A percentile compares a stretch with the other conserved stretches of the same genome.
Evolutionary conservation across 169 alveolate genomes (phyloP).

Genomic region (Plasmodium fragile): DNA sequence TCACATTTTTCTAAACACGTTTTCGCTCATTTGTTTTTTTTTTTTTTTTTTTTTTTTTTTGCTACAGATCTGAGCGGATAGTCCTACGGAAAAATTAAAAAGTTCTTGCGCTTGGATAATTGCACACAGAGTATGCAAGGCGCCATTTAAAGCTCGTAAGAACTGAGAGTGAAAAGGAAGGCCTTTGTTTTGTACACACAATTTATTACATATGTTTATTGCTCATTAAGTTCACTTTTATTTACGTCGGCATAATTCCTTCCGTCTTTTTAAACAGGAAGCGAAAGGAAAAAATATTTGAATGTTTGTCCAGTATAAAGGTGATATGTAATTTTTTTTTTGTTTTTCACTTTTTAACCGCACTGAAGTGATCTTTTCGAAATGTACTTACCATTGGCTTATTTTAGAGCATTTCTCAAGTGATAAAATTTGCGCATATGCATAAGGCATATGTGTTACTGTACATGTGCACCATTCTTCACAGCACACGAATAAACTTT

Average conservation of each 20-base stretch:
- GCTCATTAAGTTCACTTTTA: background rate
- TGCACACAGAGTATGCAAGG: background rate
- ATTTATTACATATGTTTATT: background rate
- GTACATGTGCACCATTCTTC: background rate
- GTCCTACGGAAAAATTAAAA: background rate
- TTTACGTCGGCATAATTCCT: background rate
- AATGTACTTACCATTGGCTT: too few species aligned
- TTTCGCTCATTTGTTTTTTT: background rate
- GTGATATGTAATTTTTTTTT: background rate
- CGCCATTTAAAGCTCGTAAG: background rate
- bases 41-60: background rate
- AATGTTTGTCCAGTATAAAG: background rate
- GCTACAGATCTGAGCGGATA: background rate
- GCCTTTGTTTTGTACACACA: background rate
- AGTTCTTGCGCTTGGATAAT: background rate
- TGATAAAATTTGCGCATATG: too few species aligned
- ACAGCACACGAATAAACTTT: background rate
- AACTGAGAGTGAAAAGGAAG: background rate
- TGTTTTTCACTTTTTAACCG: background rate
- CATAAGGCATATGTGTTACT: background rate
- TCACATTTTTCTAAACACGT: background rate
- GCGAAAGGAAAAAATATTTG: background rate
- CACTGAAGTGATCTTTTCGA: too few species aligned
- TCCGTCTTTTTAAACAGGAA: background rate
- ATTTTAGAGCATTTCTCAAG: too few species aligned